Evolutionary conservation across 176 grass and related monocot species (phyloP), one percentile per base, ranked within the genome.

Genomic region (Lolium perenne): DNA sequence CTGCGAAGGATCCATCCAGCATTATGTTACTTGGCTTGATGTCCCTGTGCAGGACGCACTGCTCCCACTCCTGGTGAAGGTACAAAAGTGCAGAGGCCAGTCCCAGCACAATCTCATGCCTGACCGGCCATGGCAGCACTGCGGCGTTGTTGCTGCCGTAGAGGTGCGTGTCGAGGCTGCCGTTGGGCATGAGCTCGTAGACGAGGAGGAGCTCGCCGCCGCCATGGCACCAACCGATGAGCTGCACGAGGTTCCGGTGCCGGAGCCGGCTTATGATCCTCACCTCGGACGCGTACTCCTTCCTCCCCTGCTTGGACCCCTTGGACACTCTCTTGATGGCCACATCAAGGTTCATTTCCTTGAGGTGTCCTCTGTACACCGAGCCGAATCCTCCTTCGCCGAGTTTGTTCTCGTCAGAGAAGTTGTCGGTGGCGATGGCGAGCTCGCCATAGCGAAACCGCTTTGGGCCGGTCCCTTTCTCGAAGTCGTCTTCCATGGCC

Each of bases 141-240:
- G 1, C 1, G 22, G 1, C 18, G 38, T 25, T 10, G 3, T 41
- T 9, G 2, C 1, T 7, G 22, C 48, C 23, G 8, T 80, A 64
- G 13, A 80, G 59, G 13, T 80, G 58, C 4, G 40, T 49, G 74
- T 95, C 91, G 1, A 95, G 88, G 71, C 93, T 95, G 43, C 93
- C 88, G 1, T 92, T 92, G 26, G 46, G 91, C 91, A 95, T 85
- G 17, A 85, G 72, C 55, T 91, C 86, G 53, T 91, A 91, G 10
- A 91, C 85, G 10, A 87, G 83, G 16, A 90, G 90, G 3, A 91
- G 62, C 35, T 86, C 83, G 11, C 86, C 58, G 26, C 79, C 38
- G 14, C 83, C 85, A 0, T 97, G 91, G 87, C 94, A 97, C 91
- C 92, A 97, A 14, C 94, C 91, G 7, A 90, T 80, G 74, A 97